Evolutionary conservation across 2,329 filamentous ascomycete genomes (phyloP).

Genomic region (Ophiostoma tasmaniense): DNA sequence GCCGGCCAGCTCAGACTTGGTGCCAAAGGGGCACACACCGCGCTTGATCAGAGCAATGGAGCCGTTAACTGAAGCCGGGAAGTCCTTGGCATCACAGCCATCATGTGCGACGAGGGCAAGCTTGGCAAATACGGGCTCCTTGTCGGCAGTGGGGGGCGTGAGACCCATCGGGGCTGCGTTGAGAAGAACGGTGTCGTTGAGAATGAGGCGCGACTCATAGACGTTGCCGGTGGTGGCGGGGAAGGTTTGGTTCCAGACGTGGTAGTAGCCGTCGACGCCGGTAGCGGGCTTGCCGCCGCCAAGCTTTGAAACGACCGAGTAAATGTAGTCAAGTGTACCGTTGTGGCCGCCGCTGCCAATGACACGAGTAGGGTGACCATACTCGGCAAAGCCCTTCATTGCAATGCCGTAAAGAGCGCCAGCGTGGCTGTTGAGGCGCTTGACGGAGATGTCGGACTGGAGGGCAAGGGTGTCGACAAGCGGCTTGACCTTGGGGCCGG

Average conservation of each 20-base stretch:
- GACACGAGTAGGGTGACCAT: constrained; percentile 60
- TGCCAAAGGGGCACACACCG: constrained; percentile 62
- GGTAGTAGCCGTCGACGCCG: constrained; percentile 42
- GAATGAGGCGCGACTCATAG: constrained; percentile 47
- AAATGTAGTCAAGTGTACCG: constrained; percentile 57
- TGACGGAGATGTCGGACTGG: constrained; percentile 46
- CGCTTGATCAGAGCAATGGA: constrained; percentile 64
- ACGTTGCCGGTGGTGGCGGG: constrained; percentile 53
- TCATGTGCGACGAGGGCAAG: constrained; percentile 52
- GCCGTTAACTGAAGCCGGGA: constrained; percentile 47
- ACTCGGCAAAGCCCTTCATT: constrained; percentile 49
- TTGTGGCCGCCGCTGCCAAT: constrained; percentile 59
- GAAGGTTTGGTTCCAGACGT: constrained; percentile 54
- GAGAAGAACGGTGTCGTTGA: constrained; percentile 44
- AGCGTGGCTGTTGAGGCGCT: constrained; percentile 51
- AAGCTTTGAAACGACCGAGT: constrained; percentile 43
- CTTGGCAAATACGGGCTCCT: constrained; percentile 49
- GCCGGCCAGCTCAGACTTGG: constrained; percentile 61
- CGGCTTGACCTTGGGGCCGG: constrained; percentile 17
- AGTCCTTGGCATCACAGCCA: constrained; percentile 58
- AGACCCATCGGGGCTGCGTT: constrained; percentile 50
- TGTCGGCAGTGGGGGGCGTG: constrained; percentile 55
- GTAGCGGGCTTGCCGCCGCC: constrained; percentile 29
- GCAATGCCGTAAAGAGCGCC: constrained; percentile 56
- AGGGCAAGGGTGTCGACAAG: constrained; percentile 42